Evolutionary conservation across 768 basidiomycete genomes (phyloP), one percentile per base, ranked within the genome.

Genomic region (Paxillus ammoniavirescens): DNA sequence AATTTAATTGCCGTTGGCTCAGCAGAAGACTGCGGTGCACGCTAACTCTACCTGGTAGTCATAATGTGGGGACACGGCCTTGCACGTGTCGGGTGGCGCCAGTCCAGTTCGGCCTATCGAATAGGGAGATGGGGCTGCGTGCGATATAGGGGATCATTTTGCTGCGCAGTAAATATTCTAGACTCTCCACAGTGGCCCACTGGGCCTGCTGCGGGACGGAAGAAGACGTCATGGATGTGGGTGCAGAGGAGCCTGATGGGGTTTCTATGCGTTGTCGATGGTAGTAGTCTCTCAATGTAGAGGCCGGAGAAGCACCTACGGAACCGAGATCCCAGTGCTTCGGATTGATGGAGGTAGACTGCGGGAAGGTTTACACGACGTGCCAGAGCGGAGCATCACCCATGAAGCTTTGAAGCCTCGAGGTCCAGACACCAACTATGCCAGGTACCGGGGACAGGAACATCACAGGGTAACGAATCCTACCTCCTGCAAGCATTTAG

Each of bases 181-280:
- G 12, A 18, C 43, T 70, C 80, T 61, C 81, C 81, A 47, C 81
- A 82, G 64, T 83, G 81, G 17, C 77, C 41, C 59, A 83, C 42
- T 80, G 74, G 9, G 73, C 74, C 52, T 76, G 75, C 0, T 60
- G 53, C 9, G 78, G 70, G 6, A 72, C 75, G 42, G 70, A 38
- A 4, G 76, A 62, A n/a, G 72, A 61, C 5, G 26, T 26, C 18
- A 72, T 70, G 9, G 7, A 17, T n/a, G 33, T 36, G 5, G 46
- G 5, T 13, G 10, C 10, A 18, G 46, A 8, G 17, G 31, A 17
- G 7, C 26, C 3, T 33, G 26, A 31, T 28, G 44, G n/a, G n/a
- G n/a, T n/a, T n/a, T n/a, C n/a, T n/a, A n/a, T n/a, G n/a, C n/a
- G n/a, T 26, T 26, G 26, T 6, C 26, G 6, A 26, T 6, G 26